Evolutionary conservation across 2,329 filamentous ascomycete species (phyloP), one percentile per base, ranked within the genome.

Genomic region (Aspergillus clavatus): DNA sequence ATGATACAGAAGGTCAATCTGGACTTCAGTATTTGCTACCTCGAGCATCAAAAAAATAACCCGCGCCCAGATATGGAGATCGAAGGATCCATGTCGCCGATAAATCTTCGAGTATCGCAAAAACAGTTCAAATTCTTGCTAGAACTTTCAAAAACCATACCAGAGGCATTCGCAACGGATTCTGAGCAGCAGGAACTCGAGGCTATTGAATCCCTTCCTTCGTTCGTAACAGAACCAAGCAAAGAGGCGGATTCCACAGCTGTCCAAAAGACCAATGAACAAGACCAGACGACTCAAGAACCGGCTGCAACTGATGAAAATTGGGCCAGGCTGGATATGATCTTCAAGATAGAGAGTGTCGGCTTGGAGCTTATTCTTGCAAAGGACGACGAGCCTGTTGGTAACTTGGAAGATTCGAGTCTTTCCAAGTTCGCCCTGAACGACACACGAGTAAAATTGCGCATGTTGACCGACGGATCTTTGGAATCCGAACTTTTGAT

Each of bases 1-100:
- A 86, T 99, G 73, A 95, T 99, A 56, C 90, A 98, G 60, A 89
- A 96, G 57, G 89, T 98, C 10, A 93, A 98, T 63, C 74, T 99
- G 19, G 87, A 87, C 38, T 96, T 98, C 70, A 87, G 87, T 49
- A 84, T 98, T 53, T 94, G 86, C 2, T 91, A 96, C 67, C 81
- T 90, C 1, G 91, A 97, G 62, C 93, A 98, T 62, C 83, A 81
- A 55, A 67, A 80, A 24, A 86, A 86, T 11, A 75, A 79, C 42
- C 84, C 93, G 59, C 80, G 91, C 29, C 93, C 93, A 0, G 91
- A 98, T 60, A 84, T 89, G 40, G 91, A 97, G 68, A 83, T 98
- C 16, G 84, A 93, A 63, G 90, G 91, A 3, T 84, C 80, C 38
- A 89, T 99, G 83, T 96, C 90, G 5, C 87, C 96, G 44, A 83